These are phyloP conservation scores for Actinidia polygama DNA, from an alignment of 179 eudicot species.

Conservation along the genomic window DNA sequence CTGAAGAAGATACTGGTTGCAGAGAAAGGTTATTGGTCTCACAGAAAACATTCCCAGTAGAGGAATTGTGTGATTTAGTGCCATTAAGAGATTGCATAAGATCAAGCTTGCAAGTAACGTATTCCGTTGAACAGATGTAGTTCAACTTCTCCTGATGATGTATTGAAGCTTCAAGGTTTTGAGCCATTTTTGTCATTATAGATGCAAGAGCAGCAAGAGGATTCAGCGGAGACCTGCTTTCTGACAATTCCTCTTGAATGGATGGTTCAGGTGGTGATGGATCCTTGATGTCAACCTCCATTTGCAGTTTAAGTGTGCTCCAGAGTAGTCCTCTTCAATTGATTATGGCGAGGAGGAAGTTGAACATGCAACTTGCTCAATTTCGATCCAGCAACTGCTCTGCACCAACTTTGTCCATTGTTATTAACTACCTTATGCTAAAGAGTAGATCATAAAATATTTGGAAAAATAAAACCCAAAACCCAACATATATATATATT, in stretches of 20 bases:
- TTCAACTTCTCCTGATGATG: constrained; percentile 20
- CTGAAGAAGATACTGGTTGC: constrained; percentile 11
- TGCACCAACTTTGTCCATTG: constrained; percentile 24
- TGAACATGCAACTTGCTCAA: constrained; percentile 24
- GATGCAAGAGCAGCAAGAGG: constrained; percentile 71
- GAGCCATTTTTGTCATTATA: constrained; percentile 41
- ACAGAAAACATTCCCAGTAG: neutral
- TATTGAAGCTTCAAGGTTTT: constrained; percentile 32
- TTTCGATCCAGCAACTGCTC: constrained; percentile 17
- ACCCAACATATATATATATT: too few relatives aligned
- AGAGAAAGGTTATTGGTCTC: neutral
- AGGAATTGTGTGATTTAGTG: neutral
- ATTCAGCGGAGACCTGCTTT: constrained; percentile 42
- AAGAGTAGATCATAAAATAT: neutral
- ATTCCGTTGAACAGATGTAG: neutral
- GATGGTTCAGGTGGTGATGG: constrained; percentile 22
- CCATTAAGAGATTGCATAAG: constrained; percentile 14
- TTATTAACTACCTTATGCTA: constrained; percentile 28
- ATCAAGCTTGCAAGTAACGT: neutral
- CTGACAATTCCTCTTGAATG: constrained; percentile 29
- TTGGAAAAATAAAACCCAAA: neutral
- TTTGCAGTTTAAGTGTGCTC: constrained; percentile 20
- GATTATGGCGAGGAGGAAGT: constrained; percentile 19
- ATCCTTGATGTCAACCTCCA: constrained; percentile 26
- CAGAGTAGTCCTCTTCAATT: constrained; percentile 36